Base-by-base conservation (phyloP, 2,329 filamentous ascomycete species). In the Colletotrichum falcatum region DNA sequence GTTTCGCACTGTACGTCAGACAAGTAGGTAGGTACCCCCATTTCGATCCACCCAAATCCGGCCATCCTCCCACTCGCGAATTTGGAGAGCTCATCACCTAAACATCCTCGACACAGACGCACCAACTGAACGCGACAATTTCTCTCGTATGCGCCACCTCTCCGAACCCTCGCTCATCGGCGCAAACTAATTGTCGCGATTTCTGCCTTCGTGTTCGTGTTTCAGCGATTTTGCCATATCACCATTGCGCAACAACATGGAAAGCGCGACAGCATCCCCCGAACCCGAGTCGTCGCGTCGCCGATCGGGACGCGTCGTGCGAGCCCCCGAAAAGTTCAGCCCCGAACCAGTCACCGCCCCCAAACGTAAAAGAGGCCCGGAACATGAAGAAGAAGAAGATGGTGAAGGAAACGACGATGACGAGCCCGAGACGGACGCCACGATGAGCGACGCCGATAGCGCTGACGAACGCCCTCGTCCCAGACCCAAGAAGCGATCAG, bases 221-320 rank as follows among this genome's bases (percentile, higher is more conserved):
- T 51, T 49, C n/a, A 49, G 48, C 44, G 59, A 49, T 51, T 39
- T 28, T n/a, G 4, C 46, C 11, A 28, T 8, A 30, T 9, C 16
- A 49, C 33, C 46, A 28, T 61, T 54, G 20, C 65, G 70, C 64
- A 67, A 72, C 59, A 71, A 78, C 74, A 84, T 86, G 81, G 86
- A 89, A 75, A 87, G 87, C 81, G 83, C 85, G 79, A 86, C 83
- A 76, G 82, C 83, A 74, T 86, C 87, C 60, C 84, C 86, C 72
- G 85, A 86, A 65, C 82, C 83, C 72, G 83, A 85, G 72, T 81
- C 84, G 77, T 83, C 85, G 81, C 86, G 87, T 85, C 90, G 91
- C 80, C 88, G 89, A 74, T 92, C 90, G 46, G 89, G 89, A 88
- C 89, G 89, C 88, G 89, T 90, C 83, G 85, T 89, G 72, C 88